Conservation (phyloP, 805 yeast genomes). For the Cyberlindnera saturnus region DNA sequence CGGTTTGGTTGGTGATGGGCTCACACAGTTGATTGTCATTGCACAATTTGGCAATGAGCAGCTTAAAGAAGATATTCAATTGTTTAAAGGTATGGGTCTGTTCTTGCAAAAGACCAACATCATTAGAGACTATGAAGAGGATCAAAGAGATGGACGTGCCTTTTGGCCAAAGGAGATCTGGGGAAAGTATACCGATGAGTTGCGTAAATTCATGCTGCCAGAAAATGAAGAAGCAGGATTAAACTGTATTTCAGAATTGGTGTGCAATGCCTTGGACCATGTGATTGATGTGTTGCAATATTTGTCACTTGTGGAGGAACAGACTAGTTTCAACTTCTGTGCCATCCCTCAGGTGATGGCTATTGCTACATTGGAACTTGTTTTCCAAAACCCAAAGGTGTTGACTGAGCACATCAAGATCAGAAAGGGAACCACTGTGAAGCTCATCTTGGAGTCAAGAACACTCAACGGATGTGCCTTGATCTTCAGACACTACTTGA, state of each 20-base stretch:
- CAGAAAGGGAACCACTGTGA: slow-evolving; percentile 82
- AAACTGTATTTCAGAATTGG: slow-evolving; percentile 75
- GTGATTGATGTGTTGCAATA: slow-evolving; percentile 71
- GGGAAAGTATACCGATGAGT: slow-evolving; percentile 65
- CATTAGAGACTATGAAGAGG: slow-evolving; percentile 92
- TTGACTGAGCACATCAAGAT: slow-evolving; percentile 74
- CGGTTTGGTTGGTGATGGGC: slow-evolving; percentile 95
- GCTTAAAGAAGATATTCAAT: slow-evolving; percentile 46
- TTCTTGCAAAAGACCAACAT: slow-evolving; percentile 95
- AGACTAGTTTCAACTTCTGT: slow-evolving; percentile 82
- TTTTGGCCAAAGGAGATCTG: slow-evolving; percentile 97
- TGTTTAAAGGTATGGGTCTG: slow-evolving; percentile 85
- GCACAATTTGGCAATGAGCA: slow-evolving; percentile 63
- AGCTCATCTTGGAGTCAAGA: slow-evolving; percentile 66
- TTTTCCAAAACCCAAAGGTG: slow-evolving; percentile 74
- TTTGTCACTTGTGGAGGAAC: slow-evolving; percentile 71
- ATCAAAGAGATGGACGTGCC: slow-evolving; percentile 82
- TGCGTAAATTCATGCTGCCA: slow-evolving; percentile 53
- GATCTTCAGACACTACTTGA: slow-evolving; percentile 71
- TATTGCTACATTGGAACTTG: slow-evolving; percentile 83
- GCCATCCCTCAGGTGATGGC: slow-evolving; percentile 99
- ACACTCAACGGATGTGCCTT: slow-evolving; percentile 68
- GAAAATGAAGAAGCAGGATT: slow-evolving; percentile 50
- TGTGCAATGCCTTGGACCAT: slow-evolving; percentile 71
- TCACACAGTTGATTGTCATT: slow-evolving; percentile 72